Base-by-base conservation (phyloP, 2,329 filamentous ascomycete species). In the Ophiocordyceps robertsii region DNA sequence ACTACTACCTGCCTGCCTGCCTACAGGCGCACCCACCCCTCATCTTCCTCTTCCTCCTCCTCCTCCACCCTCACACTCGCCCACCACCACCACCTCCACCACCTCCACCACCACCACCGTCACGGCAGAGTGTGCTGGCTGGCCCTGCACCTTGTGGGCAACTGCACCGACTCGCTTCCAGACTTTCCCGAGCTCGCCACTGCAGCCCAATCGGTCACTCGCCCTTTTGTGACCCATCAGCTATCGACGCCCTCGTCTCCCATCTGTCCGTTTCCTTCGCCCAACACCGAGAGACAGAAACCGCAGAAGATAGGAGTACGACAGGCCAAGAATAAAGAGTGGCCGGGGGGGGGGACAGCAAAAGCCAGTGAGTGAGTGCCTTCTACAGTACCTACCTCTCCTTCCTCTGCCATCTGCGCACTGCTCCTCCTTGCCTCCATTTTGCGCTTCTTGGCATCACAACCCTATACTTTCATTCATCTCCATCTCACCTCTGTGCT, bases 201-300 rank as follows among this genome's bases (percentile, higher is more conserved):
- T 29, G 32, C 32, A 31, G 27, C 32, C 19, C 40, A 37, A 41
- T 41, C 36, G 40, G 40, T n/a, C 40, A 24, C 39, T 14, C 33
- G 33, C 33, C 33, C 4, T 17, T 36, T 36, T 36, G 33, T 36
- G 33, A 36, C 33, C 33, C 33, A 36, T 36, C 33, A 36, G 16
- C 14, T 36, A 12, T 36, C 33, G 33, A 16, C 16, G 14, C 14
- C 9, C 33, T 36, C 33, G 33, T 17, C 33, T 36, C 33, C n/a
- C 33, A 16, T 16, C 17, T 36, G n/a, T 36, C 17, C 16, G 8
- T 14, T 4, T 36, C 33, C 9, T 36, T 3, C 33, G 17, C 33
- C 33, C 33, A 17, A 4, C 16, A 16, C 7, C 33, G 33, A 27
- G 24, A 9, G 24, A 27, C 24, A 9, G 24, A 27, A 27, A 27